Evolutionary conservation across 768 basidiomycete species (phyloP).

Genomic region (Phylloporus rhodoxanthus): DNA sequence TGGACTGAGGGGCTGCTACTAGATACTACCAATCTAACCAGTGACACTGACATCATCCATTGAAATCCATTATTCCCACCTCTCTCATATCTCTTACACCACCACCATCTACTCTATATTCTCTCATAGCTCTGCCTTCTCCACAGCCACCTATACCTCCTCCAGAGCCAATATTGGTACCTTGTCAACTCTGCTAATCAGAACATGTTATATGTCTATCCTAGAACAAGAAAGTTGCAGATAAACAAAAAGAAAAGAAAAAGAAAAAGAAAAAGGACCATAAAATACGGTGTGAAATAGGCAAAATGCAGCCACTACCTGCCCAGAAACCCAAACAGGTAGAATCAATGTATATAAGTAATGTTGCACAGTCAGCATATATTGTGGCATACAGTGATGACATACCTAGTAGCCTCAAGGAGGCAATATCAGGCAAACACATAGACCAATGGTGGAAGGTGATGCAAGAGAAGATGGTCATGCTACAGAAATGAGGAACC

Average conservation of each 20-base stretch:
- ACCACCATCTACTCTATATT: background rate
- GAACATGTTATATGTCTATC: background rate
- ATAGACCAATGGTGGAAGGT: background rate
- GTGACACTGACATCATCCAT: too few species aligned
- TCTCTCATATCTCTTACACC: too few species aligned
- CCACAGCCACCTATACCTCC: too few species aligned
- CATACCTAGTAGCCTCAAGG: background rate
- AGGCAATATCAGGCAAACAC: background rate
- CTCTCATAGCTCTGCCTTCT: too few species aligned
- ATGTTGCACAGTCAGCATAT: conserved; percentile 1
- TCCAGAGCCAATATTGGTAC: background rate
- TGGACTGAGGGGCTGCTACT: background rate
- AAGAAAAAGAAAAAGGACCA: too few species aligned
- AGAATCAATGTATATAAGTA: background rate
- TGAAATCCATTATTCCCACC: too few species aligned
- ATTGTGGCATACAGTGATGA: background rate
- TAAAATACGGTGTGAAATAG: too few species aligned
- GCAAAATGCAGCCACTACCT: background rate
- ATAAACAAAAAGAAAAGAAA: too few species aligned
- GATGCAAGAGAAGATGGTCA: conserved; percentile 5
- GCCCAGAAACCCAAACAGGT: background rate
- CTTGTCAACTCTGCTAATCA: background rate
- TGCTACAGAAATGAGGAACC: conserved; percentile 1
- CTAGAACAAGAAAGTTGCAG: background rate
- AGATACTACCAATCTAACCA: background rate